Base-by-base conservation (phyloP, 1,284 basidiomycete genomes). In the Bjerkandera adusta region DNA sequence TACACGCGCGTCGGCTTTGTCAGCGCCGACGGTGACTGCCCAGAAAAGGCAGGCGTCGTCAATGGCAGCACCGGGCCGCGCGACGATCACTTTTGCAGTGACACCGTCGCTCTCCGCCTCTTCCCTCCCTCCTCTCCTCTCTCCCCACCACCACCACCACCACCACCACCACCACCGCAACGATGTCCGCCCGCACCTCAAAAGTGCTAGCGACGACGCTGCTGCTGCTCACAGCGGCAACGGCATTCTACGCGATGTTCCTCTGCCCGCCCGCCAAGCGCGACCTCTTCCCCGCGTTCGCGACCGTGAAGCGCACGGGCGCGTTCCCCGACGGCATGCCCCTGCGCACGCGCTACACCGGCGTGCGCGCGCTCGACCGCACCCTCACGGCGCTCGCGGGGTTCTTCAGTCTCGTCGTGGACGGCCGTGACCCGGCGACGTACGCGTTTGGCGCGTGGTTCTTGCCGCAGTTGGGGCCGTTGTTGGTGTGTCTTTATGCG, bases 371-470 rank as follows among this genome's bases (percentile, higher is more conserved):
- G 8, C 8, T 40, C 15, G 45, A 46, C 20, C 29, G 34, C 27
- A 39, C 21, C 13, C 16, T 33, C n/a, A 46, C 45, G 4, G 36
- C 20, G 5, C 27, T 40, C n/a, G 45, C 36, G 8, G 37, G 26
- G 13, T 38, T 39, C 26, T 46, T 46, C 37, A 46, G 32, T 6
- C 16, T 30, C 3, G 24, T 38, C 10, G 27, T 32, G 6, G 45
- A 46, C 7, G 45, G 45, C 0, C 1, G 22, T 12, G 45, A 46
- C 27, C 3, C 12, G 3, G 45, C 36, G 11, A 32, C 32, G 12
- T 30, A 30, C n/a, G 26, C 21, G 7, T 46, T 46, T 25, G 11
- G 34, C n/a, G 13, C 40, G 27, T 44, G 40, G 40, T 46, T 46
- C 29, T 13, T 46, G 11, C 36, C 45, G 10, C 45, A 46, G 36